Conservation (phyloP, 805 yeast genomes). For the Starmerella ratchasimensis region DNA sequence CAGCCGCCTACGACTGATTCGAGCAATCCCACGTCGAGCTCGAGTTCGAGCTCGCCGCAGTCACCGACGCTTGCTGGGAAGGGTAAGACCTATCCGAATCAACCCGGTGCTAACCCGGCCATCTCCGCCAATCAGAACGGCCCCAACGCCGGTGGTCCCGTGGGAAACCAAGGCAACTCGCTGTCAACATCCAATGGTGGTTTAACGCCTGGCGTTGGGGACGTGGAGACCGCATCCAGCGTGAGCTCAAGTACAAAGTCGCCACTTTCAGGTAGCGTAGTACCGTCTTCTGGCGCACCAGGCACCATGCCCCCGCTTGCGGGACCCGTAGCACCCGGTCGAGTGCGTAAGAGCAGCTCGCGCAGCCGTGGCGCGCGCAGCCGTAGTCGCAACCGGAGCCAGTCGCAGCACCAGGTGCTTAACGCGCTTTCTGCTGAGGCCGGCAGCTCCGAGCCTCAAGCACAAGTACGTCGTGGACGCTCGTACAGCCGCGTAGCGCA, state of each 20-base stretch:
- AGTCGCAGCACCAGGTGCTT: constrained; percentile 8
- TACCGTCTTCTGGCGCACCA: no score
- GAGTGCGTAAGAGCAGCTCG: constrained; percentile 13
- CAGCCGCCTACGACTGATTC: not conserved
- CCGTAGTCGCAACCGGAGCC: constrained; percentile 11
- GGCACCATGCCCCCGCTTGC: constrained; percentile 5
- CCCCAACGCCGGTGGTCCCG: not conserved
- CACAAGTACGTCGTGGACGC: constrained; percentile 8
- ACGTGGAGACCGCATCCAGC: not conserved
- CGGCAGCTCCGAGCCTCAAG: not conserved
- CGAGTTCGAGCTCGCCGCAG: constrained; percentile 6
- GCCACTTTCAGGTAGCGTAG: no score
- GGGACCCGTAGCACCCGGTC: constrained; percentile 12
- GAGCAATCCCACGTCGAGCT: not conserved
- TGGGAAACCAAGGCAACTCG: not conserved
- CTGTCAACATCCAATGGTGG: not conserved
- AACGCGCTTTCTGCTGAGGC: constrained; percentile 1
- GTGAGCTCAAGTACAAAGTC: no score
- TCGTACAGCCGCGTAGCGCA: constrained; percentile 7
- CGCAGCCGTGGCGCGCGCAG: constrained; percentile 16
- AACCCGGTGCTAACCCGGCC: not conserved
- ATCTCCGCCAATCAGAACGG: not conserved
- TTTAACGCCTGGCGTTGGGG: no score
- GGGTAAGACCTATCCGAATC: not conserved
- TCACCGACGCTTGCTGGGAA: constrained; percentile 3